Evolutionary conservation across 352 stramenopile species (phyloP).

Genomic region (Globisporangium spinosum): DNA sequence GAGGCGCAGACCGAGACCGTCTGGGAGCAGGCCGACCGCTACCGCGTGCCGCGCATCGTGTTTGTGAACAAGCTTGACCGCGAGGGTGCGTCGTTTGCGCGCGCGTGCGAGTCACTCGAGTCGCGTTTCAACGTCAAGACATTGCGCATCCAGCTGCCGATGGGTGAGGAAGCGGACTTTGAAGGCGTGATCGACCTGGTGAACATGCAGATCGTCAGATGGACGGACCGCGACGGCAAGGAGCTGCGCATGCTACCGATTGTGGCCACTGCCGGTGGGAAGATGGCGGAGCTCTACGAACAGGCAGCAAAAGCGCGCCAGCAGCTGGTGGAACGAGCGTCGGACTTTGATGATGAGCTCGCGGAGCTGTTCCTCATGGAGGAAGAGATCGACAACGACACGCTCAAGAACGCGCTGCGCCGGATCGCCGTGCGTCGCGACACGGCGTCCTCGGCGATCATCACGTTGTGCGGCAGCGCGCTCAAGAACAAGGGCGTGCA

Average conservation of each 20-base stretch:
- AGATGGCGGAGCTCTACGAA: conserved; percentile 53
- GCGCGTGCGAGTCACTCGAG: conserved; percentile 77
- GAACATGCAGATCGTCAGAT: conserved; percentile 64
- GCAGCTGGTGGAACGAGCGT: conserved; percentile 56
- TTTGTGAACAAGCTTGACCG: conserved; percentile 98
- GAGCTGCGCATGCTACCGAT: conserved; percentile 51
- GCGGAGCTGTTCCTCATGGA: conserved; percentile 76
- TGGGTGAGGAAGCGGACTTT: conserved; percentile 62
- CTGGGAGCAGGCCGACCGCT: conserved; percentile 77
- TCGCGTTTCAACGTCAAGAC: conserved; percentile 53
- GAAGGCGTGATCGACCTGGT: conserved; percentile 67
- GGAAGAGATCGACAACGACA: conserved; percentile 46
- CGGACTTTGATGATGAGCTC: conserved; percentile 70
- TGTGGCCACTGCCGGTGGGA: conserved; percentile 30
- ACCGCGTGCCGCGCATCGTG: conserved; percentile 88
- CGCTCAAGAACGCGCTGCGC: conserved; percentile 50
- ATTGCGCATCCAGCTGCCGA: conserved; percentile 59
- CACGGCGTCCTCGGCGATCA: conserved; percentile 39
- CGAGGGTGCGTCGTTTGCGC: conserved; percentile 92
- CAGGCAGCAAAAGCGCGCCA: conserved; percentile 39
- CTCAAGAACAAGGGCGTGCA: conserved; percentile 93
- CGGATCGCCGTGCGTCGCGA: conserved; percentile 53
- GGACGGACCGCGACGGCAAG: conserved; percentile 55
- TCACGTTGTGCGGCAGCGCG: conserved; percentile 61
- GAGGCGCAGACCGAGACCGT: conserved; percentile 89